Percentiles rank a stretch among this genome's conserved stretches.
phyloP scores from a whole-genome alignment of 176 grass and related monocot genomes.

The Lolium multiflorum region DNA sequence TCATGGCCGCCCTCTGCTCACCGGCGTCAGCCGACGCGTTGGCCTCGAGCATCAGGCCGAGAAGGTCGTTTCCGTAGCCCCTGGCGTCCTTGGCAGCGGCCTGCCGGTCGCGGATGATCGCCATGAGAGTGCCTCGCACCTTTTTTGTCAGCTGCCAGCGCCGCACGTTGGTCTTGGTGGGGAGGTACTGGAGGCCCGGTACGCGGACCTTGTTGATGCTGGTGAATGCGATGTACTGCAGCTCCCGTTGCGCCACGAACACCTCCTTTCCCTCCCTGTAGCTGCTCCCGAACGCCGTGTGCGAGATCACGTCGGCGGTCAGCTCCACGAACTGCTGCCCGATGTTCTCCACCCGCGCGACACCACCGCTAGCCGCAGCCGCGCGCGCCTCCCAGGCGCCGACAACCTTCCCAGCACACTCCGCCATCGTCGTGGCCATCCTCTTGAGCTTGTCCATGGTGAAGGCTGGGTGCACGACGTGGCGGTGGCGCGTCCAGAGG shows the following conservation, averaged over 20 bases:
- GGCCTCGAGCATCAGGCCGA: background rate
- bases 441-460: background rate
- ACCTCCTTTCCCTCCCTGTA: constrained; percentile 69
- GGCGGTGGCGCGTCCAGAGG: constrained; percentile 40
- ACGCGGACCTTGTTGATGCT: background rate
- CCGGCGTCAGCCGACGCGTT: background rate
- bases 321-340: constrained; percentile 57
- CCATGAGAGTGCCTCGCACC: constrained; percentile 47
- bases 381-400: constrained; percentile 47
- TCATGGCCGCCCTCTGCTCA: constrained; percentile 22
- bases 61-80: background rate
- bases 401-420: constrained; percentile 26
- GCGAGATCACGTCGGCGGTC: constrained; percentile 66
- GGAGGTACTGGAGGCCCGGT: background rate
- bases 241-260: constrained; percentile 58
- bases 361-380: background rate
- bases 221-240: constrained; percentile 49
- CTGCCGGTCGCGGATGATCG: constrained; percentile 37
- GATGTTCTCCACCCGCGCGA: constrained; percentile 21
- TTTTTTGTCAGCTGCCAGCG: constrained; percentile 49
- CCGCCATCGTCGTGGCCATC: background rate
- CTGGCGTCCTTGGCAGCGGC: background rate
- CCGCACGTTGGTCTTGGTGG: constrained; percentile 45
- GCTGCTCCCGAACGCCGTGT: constrained; percentile 66
- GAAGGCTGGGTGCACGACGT: background rate